Evolutionary conservation across 2,329 filamentous ascomycete genomes (phyloP), one percentile per base, ranked within the genome.

Genomic region (Ciborinia camelliae): DNA sequence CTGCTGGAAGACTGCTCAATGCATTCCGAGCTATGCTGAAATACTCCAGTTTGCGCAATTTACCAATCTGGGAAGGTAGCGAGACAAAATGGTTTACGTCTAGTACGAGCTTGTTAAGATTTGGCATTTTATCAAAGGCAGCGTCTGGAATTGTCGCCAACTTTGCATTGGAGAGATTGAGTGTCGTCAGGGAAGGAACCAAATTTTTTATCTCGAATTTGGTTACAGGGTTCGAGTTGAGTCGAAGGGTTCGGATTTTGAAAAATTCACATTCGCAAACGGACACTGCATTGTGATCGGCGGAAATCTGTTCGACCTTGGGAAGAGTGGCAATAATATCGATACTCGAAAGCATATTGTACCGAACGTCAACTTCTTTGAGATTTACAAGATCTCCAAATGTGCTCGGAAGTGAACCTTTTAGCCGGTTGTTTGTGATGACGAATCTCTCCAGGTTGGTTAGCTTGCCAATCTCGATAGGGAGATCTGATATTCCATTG

Each of bases 61-160:
- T 90, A 20, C 94, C 93, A 66, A 99, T 90, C 67, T 96, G 89
- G 63, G 86, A 84, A 0, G 94, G 95, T 30, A 99, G 80, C 0
- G 91, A 94, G 0, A 95, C 92, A 71, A 99, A 96, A 75, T 97
- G 96, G 73, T 99, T 99, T 75, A 91, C 93, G 78, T 97, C 94
- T 62, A 99, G 82, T 23, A 94, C 89, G 28, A 99, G 83, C 72
- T 93, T 92, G 65, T 94, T 91, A 52, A 99, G 78, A 71, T 92
- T 95, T 10, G 90, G 85, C 79, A 98, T 88, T 74, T 94, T 92
- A 70, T 90, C 88, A 74, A 97, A 98, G 18, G 94, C 85, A 53
- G 90, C 88, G 74, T 97, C 95, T 9, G 86, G 86, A 61, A 99
- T 88, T 73, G 92, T 91, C 2, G 93, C 90, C 51, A 99, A 81